phyloP scores from a whole-genome alignment of 306 rosid species.

The Benincasa hispida region DNA sequence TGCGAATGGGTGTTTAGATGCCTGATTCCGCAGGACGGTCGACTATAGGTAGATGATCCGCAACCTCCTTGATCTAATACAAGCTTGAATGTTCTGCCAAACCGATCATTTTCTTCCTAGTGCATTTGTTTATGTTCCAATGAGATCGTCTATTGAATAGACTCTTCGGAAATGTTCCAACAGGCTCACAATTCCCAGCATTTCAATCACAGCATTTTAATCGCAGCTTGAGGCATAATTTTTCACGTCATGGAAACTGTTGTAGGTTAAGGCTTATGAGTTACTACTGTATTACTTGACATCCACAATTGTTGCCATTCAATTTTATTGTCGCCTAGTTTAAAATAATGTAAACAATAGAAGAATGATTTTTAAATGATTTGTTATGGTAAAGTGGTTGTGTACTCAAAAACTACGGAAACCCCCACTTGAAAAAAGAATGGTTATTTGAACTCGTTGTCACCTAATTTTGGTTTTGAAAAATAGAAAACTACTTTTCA shows the following conservation, averaged over 20 bases:
- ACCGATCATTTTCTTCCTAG: not conserved
- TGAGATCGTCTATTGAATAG: not conserved
- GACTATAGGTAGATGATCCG: not conserved
- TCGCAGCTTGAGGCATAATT: not conserved
- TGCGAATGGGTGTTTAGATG: not conserved
- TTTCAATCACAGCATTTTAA: too few species aligned
- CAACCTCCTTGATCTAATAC: too few species aligned
- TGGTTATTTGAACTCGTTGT: not conserved
- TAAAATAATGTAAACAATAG: too few species aligned
- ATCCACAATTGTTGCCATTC: not conserved
- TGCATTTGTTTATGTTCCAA: not conserved
- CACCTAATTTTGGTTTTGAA: not conserved
- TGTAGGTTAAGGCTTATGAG: not conserved
- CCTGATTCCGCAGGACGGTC: not conserved
- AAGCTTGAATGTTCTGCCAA: not conserved
- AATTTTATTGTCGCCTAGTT: not conserved
- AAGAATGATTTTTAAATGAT: not conserved
- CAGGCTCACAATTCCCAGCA: not conserved
- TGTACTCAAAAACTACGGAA: not conserved
- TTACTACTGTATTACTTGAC: not conserved
- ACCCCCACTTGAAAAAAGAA: not conserved
- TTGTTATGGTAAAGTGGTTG: not conserved
- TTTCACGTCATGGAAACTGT: not conserved
- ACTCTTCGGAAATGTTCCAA: not conserved
- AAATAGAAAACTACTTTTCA: not conserved